Evolutionary conservation across 2,329 filamentous ascomycete genomes (phyloP), one percentile per base, ranked within the genome.

Genomic region (Lomentospora prolificans): DNA sequence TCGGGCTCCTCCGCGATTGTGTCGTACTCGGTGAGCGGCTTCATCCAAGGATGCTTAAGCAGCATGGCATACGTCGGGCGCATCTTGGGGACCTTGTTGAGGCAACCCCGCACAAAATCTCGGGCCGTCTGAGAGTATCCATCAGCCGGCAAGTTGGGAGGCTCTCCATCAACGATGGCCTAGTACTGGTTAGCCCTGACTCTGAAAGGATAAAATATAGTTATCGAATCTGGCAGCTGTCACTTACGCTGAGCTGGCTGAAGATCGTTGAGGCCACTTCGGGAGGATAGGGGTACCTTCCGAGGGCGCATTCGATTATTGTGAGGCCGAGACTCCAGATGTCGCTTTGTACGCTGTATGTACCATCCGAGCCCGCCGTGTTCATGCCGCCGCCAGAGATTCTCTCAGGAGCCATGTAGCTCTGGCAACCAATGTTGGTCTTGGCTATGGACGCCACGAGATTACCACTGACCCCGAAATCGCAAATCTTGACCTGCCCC

Each of bases 231-330:
- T 10, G 6, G n/a, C 54, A 5, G 12, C 41, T 19, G 22, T 22
- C 19, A 84, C 91, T 84, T 79, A 97, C 94, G 64, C 87, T 95
- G 31, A 99, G 77, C 68, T 99, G 94, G 65, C 90, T 95, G 76
- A 99, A 97, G 62, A 99, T 99, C 66, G 96, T 97, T 68, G 92
- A 94, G 61, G 95, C 97, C 1, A 95, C 94, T 69, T 99, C 94
- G 0, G 94, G 92, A 3, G 94, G 92, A 65, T 99, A 99, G 1
- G 94, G 94, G 69, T 99, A 99, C 63, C 86, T 81, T 50, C 94
- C 94, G 76, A 95, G 84, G 24, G 92, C 92, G 69, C 92, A 97
- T 70, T 99, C 94, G 63, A 99, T 95, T 60, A 99, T 87, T 27
- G 90, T 95, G 66, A 99, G 70, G 14, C 94, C 94, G 62, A 99